Percentiles rank a stretch among this genome's conserved stretches.
Conservation (phyloP, 2,329 filamentous ascomycete species). For the Aureobasidium zeae region DNA sequence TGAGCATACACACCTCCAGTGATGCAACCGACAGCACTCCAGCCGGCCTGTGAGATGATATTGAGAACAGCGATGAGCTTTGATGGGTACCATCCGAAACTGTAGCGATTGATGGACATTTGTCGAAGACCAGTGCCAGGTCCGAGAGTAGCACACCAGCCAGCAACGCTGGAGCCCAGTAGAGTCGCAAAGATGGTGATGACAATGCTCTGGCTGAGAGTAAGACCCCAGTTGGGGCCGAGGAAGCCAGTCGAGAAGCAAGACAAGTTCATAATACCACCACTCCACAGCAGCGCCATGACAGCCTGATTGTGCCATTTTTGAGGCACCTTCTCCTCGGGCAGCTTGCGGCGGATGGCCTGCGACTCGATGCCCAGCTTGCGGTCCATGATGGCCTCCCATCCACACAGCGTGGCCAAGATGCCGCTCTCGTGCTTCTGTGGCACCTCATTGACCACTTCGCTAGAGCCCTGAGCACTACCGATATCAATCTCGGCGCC, state of each 20-base stretch:
- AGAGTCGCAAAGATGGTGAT: constrained; percentile 27
- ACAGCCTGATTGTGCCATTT: constrained; percentile 30
- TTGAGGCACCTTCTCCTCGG: constrained; percentile 36
- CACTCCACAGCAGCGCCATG: constrained; percentile 29
- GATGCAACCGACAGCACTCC: constrained; percentile 35
- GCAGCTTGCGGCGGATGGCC: constrained; percentile 38
- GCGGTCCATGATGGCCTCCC: constrained; percentile 36
- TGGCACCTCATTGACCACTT: constrained; percentile 3
- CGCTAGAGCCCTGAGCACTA: constrained; percentile 11
- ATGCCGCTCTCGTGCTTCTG: constrained; percentile 23
- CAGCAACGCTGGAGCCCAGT: constrained; percentile 25
- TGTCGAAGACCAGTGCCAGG: constrained; percentile 33
- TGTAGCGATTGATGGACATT: constrained; percentile 38
- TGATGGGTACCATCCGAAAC: constrained; percentile 44
- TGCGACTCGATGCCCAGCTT: constrained; percentile 41
- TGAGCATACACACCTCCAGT: constrained; percentile 28
- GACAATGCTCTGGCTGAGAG: constrained; percentile 32
- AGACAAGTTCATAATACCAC: constrained; percentile 29
- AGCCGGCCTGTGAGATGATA: constrained; percentile 38
- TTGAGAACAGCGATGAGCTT: constrained; percentile 41
- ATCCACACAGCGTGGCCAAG: constrained; percentile 26
- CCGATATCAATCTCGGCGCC: constrained; percentile 10
- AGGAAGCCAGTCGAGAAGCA: constrained; percentile 36
- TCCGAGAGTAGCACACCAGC: constrained; percentile 29
- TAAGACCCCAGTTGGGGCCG: constrained; percentile 41